Conservation (phyloP, 495 filamentous ascomycete species). For the Pyrenopolyporus hunteri region DNA sequence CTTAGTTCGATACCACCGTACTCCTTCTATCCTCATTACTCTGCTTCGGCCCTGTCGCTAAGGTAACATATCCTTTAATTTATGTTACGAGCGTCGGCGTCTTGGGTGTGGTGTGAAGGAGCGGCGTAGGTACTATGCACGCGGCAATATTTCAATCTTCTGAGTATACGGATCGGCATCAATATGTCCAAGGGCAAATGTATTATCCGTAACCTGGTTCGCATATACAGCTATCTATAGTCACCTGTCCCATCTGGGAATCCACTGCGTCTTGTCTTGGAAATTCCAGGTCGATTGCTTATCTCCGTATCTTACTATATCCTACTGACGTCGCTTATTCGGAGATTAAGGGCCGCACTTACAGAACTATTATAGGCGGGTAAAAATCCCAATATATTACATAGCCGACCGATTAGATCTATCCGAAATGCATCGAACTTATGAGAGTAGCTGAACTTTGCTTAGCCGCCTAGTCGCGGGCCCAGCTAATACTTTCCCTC, state of each 20-base stretch:
- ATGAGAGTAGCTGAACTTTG: background rate
- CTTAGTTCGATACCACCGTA: constrained; percentile 23
- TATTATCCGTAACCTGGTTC: constrained; percentile 1
- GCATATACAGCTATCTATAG: too few species aligned
- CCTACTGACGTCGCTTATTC: too few species aligned
- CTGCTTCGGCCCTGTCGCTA: background rate
- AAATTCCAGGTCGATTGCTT: too few species aligned
- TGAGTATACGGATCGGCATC: constrained; percentile 17
- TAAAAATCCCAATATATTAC: background rate
- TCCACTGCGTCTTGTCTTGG: too few species aligned
- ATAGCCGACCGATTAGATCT: background rate
- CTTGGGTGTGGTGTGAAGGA: constrained; percentile 2
- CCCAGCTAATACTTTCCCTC: too few species aligned
- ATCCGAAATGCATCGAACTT: background rate
- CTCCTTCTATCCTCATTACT: constrained; percentile 1
- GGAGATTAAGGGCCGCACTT: too few species aligned
- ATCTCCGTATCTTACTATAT: too few species aligned
- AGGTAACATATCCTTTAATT: constrained; percentile 13
- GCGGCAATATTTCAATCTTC: background rate
- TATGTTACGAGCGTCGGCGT: constrained; percentile 20
- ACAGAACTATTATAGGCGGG: background rate
- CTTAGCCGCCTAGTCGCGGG: background rate
- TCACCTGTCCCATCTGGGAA: too few species aligned
- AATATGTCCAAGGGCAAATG: background rate
- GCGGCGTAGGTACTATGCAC: background rate